Evolutionary conservation across 2,329 filamentous ascomycete genomes (phyloP).

Genomic region (Camillea tinctor): DNA sequence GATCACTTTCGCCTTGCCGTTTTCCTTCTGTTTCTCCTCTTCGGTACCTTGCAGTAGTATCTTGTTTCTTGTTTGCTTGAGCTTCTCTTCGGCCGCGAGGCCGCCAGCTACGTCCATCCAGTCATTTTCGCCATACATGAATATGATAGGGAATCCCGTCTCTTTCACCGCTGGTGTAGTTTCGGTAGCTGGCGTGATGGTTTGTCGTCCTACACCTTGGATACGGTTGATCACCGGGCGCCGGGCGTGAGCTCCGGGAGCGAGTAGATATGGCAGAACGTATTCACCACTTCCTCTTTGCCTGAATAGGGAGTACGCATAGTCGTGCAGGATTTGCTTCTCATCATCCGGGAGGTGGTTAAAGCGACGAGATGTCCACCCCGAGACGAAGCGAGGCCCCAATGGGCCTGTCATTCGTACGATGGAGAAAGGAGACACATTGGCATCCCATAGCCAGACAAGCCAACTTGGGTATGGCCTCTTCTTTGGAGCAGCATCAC

Average conservation of each 20-base stretch:
- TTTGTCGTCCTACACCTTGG: constrained; percentile 78
- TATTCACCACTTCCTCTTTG: constrained; percentile 93
- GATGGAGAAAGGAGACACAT: constrained; percentile 90
- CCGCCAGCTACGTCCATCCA: constrained; percentile 98
- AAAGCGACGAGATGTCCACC: constrained; percentile 92
- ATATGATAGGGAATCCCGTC: constrained; percentile 76
- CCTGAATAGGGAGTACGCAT: constrained; percentile 91
- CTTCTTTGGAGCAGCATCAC: constrained; percentile 36
- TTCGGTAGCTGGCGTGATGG: constrained; percentile 37
- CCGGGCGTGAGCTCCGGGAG: constrained; percentile 88
- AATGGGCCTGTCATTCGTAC: constrained; percentile 86
- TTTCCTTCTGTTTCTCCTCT: constrained; percentile 70
- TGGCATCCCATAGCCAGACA: constrained; percentile 93
- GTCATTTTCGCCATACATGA: constrained; percentile 97
- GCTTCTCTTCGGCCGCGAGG: constrained; percentile 73
- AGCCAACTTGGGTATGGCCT: constrained; percentile 79
- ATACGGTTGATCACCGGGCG: constrained; percentile 85
- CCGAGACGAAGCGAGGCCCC: constrained; percentile 87
- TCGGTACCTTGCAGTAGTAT: constrained; percentile 60
- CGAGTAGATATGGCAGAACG: constrained; percentile 86
- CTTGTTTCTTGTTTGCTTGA: constrained; percentile 65
- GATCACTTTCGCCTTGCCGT: constrained; percentile 78
- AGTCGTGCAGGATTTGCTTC: constrained; percentile 82
- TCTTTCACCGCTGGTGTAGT: constrained; percentile 39
- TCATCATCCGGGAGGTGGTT: constrained; percentile 80